Conservation (phyloP, 1,139 yeast species). For the Meyerozyma carpophila region DNA sequence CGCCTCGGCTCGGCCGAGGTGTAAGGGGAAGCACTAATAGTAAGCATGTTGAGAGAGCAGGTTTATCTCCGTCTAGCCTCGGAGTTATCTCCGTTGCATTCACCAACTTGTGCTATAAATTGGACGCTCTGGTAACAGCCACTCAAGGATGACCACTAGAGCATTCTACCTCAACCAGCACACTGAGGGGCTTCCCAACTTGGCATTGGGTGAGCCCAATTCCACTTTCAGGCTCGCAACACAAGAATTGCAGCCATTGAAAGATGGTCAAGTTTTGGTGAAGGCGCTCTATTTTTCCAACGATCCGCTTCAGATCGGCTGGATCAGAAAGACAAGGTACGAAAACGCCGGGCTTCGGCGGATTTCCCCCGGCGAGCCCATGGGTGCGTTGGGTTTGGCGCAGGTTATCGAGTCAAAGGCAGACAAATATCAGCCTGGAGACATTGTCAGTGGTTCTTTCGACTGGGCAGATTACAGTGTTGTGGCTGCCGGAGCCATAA, state of each 20-base stretch:
- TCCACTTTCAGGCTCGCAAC: conserved; percentile 30
- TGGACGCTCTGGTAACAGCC: background rate
- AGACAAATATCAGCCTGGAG: conserved; percentile 37
- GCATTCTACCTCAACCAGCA: conserved; percentile 13
- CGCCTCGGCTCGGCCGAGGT: no score
- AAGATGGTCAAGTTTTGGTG: conserved; percentile 42
- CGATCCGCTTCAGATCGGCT: conserved; percentile 65
- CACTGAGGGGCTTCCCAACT: conserved; percentile 15
- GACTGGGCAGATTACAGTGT: conserved; percentile 42
- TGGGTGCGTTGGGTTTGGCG: conserved; percentile 47
- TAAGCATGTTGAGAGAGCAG: no score
- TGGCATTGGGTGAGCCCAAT: conserved; percentile 19
- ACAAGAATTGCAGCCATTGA: conserved; percentile 19
- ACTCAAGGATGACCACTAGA: background rate
- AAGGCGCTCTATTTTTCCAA: conserved; percentile 50
- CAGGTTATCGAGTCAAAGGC: conserved; percentile 42
- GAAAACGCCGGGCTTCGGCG: conserved; percentile 43
- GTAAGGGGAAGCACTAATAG: no score
- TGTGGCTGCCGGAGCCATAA: conserved; percentile 11
- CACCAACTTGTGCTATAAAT: background rate
- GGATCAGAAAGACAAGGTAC: conserved; percentile 44
- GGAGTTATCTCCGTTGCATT: no score
- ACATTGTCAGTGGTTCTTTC: conserved; percentile 26
- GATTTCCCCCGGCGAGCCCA: conserved; percentile 39
- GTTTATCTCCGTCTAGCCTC: no score